Base-by-base conservation (phyloP, 2,329 filamentous ascomycete genomes). In the Sporothrix variecibatus region DNA sequence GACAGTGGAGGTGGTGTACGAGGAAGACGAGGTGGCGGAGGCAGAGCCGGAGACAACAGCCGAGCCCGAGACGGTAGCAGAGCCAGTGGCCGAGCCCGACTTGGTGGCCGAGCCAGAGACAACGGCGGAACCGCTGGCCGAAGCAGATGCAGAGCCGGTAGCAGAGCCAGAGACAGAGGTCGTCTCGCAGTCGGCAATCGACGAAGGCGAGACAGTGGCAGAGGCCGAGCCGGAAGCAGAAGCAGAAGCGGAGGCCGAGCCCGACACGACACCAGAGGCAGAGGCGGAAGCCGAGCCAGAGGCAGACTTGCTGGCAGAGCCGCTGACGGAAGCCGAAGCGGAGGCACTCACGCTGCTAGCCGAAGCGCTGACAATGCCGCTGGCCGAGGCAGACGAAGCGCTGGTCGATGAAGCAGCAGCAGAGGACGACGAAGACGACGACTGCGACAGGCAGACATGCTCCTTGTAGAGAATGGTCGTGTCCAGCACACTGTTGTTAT, bases 401-500 rank as follows among this genome's bases (percentile, higher is more conserved):
- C 7, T 17, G 1, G 65, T 46, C 1, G 65, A 40, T 17, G 62
- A 72, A 8, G 69, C 53, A 12, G 23, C n/a, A 4, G 38, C 23
- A 1, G 49, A 49, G 26, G 60, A 64, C 3, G 49, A 28, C 7
- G 70, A 69, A 3, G 49, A 28, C 12, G 70, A 23, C 28, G 40
- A 26, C 17, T 7, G 20, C 40, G 58, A 31, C 53, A 23, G 1
- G 12, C 72, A 74, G 7, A 51, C 58, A 38, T 72, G 75, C 38
- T 67, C 68, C 67, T 77, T 77, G 74, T 77, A 81, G 38, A 82
- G 74, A 2, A 79, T 80, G 23, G 80, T 80, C 8, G 76, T 72
- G 76, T 82, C 81, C 9, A 80, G 69, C 1, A 82, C 80, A 38
- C 74, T 75, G 64, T 77, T 76, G 74, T 81, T 81, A 17, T 73